These are phyloP conservation scores for Ceratocystis smalleyi DNA, from an alignment of 2,329 filamentous ascomycete genomes.

Conservation along the genomic window DNA sequence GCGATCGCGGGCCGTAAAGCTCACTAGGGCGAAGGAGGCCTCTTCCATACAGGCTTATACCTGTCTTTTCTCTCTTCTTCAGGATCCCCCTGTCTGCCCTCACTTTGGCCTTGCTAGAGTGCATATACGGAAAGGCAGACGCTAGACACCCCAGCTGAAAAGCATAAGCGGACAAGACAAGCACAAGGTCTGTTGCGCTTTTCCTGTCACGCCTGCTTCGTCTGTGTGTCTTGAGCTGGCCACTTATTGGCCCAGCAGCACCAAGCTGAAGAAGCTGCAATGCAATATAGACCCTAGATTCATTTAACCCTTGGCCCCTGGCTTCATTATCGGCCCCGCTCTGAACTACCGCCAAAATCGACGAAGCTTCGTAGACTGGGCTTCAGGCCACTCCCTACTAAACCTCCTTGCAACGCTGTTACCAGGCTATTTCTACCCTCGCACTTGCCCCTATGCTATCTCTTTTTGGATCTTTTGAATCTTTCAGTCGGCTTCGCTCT, in stretches of 20 bases:
- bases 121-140: background rate
- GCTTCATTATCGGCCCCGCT: slow-evolving; percentile 1
- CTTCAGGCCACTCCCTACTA: too few species aligned
- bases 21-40: background rate
- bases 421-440: too few species aligned
- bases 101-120: background rate
- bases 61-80: background rate
- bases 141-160: background rate
- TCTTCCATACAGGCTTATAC: background rate
- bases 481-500: too few species aligned
- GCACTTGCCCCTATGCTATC: too few species aligned
- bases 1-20: background rate
- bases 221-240: background rate
- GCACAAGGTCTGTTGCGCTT: background rate
- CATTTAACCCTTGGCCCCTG: background rate
- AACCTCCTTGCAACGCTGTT: too few species aligned
- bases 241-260: background rate
- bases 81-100: background rate
- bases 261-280: background rate
- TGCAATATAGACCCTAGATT: background rate
- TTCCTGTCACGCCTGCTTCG: background rate
- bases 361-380: too few species aligned
- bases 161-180: background rate
- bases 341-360: background rate
- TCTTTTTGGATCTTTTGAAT: too few species aligned